Percentiles rank a stretch among this genome's conserved stretches.
phyloP scores from a whole-genome alignment of 768 basidiomycete genomes.

The Mycena vulgaris region DNA sequence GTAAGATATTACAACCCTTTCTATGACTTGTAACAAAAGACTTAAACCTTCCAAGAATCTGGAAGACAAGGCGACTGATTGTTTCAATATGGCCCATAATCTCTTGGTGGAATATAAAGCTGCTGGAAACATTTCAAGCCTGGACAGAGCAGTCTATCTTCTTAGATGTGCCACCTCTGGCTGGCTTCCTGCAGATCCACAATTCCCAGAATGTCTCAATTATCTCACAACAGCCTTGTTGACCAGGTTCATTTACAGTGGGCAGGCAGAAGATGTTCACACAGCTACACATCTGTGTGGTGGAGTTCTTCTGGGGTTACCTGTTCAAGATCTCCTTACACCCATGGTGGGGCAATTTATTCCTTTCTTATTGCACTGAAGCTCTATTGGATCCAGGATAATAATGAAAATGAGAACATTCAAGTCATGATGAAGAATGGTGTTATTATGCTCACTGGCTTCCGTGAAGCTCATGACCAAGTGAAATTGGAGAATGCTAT shows the following conservation, averaged over 20 bases:
- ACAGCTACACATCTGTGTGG: background rate
- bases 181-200: background rate
- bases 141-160: background rate
- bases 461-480: conserved; percentile 12
- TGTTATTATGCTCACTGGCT: background rate
- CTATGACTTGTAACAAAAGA: background rate
- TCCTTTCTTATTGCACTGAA: background rate
- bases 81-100: background rate
- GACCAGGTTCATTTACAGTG: conserved; percentile 19
- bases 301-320: background rate
- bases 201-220: background rate
- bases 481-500: background rate
- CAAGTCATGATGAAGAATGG: background rate
- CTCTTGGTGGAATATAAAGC: background rate
- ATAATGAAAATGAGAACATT: background rate
- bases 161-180: conserved; percentile 1
- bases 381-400: background rate
- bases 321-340: background rate
- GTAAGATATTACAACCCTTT: background rate
- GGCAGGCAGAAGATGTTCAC: background rate
- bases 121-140: conserved; percentile 2
- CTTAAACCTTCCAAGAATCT: background rate
- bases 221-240: conserved; percentile 15
- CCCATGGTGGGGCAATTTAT: background rate
- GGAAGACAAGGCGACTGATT: background rate